Percentiles rank a stretch among this genome's conserved stretches.
These are phyloP conservation scores for Euphrasia arctica DNA, from an alignment of 305 asterid species.

Conservation along the genomic window DNA sequence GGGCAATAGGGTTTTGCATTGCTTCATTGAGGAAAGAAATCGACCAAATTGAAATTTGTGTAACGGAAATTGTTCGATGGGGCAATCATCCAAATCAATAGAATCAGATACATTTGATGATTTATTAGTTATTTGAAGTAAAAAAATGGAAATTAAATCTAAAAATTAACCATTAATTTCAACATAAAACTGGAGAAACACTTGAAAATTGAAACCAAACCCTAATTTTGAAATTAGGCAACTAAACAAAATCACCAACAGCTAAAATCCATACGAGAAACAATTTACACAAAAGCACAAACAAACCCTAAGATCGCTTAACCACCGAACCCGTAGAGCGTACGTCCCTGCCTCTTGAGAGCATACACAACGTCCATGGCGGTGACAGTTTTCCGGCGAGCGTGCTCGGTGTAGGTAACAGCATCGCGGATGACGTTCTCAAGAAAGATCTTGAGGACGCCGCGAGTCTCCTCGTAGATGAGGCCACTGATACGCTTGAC, in stretches of 20 bases:
- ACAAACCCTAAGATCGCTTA: constrained; percentile 4
- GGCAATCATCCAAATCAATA: constrained; percentile 26
- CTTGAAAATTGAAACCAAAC: no score
- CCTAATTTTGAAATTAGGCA: no score
- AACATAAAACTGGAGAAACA: not conserved
- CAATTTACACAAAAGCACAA: constrained; percentile 13
- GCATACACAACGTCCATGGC: constrained; percentile 47
- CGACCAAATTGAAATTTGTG: not conserved
- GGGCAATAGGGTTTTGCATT: constrained; percentile 38
- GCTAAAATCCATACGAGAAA: not conserved
- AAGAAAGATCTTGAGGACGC: constrained; percentile 38
- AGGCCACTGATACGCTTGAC: constrained; percentile 44
- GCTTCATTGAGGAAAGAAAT: constrained; percentile 32
- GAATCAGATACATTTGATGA: not conserved
- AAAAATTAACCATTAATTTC: constrained; percentile 8
- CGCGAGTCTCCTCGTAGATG: constrained; percentile 38
- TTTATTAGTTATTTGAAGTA: no score
- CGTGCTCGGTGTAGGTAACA: constrained; percentile 43
- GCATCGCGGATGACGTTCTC: constrained; percentile 44
- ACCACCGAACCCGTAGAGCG: constrained; percentile 41
- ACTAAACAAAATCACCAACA: not conserved
- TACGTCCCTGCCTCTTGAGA: constrained; percentile 46
- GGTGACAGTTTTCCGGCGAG: constrained; percentile 41
- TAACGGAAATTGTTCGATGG: constrained; percentile 21
- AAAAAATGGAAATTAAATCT: not conserved